These are phyloP conservation scores for Thecamonas trahens DNA, from an alignment of 78 protist species.

Conservation along the genomic window DNA sequence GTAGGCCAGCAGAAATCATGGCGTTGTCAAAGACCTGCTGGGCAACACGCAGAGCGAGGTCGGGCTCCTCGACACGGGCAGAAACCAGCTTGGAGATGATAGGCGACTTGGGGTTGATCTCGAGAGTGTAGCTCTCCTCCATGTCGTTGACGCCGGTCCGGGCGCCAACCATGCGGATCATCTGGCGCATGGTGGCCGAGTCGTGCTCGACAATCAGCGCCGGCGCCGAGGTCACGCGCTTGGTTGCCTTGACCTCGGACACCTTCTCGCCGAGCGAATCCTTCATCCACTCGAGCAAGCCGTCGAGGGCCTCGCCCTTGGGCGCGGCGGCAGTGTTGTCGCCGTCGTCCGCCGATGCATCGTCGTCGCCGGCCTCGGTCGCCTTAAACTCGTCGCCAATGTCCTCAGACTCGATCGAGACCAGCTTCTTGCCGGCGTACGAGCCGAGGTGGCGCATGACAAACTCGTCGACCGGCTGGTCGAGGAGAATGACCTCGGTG, in stretches of 20 bases:
- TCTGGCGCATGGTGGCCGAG: conserved; percentile 50
- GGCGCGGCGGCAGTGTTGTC: not conserved
- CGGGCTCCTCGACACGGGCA: conserved; percentile 2
- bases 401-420: conserved; percentile 39
- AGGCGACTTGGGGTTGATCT: conserved; percentile 76
- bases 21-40: conserved; percentile 80
- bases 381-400: conserved; percentile 37
- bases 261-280: conserved; percentile 6
- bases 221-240: conserved; percentile 31
- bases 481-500: conserved; percentile 67
- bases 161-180: conserved; percentile 44
- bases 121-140: conserved; percentile 20
- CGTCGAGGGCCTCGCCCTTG: conserved; percentile 13
- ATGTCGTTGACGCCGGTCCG: not conserved
- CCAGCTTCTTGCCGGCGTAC: conserved; percentile 52
- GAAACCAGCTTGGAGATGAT: conserved; percentile 41
- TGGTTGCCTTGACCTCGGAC: conserved; percentile 10
- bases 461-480: conserved; percentile 68
- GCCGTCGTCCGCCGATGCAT: not conserved
- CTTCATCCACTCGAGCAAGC: conserved; percentile 18
- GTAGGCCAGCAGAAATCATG: conserved; percentile 74
- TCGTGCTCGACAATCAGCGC: conserved; percentile 36
- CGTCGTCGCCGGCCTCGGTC: too few species aligned
- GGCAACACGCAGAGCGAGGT: conserved; percentile 45
- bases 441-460: conserved; percentile 48